Evolutionary conservation across 768 basidiomycete species (phyloP).

Genomic region (Leccinum aurantiacum): DNA sequence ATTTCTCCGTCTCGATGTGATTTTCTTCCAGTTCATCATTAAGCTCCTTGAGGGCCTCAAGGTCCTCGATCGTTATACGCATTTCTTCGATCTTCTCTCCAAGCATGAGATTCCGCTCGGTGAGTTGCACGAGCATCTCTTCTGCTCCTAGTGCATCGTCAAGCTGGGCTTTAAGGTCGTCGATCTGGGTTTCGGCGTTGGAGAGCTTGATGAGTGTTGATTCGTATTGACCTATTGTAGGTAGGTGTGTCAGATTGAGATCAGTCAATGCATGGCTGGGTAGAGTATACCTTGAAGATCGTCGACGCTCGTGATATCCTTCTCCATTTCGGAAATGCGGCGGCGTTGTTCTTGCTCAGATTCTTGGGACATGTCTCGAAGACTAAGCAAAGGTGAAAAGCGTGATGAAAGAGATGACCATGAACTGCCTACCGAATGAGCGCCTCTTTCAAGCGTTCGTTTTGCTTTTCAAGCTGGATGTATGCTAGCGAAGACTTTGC

Average conservation of each 20-base stretch:
- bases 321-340: conserved; percentile 86
- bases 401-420: not conserved
- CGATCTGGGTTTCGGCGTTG: conserved; percentile 89
- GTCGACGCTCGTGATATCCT: conserved; percentile 74
- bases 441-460: conserved; percentile 93
- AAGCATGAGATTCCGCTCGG: conserved; percentile 88
- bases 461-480: conserved; percentile 94
- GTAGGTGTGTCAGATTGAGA: conserved; percentile 6
- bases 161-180: conserved; percentile 90
- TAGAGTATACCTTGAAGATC: conserved; percentile 70
- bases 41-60: conserved; percentile 93
- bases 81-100: conserved; percentile 99
- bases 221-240: conserved; percentile 68
- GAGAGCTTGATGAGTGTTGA: conserved; percentile 74
- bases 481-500: conserved; percentile 63
- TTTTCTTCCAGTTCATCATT: conserved; percentile 98
- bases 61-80: conserved; percentile 92
- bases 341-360: conserved; percentile 81
- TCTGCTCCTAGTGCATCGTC: conserved; percentile 95
- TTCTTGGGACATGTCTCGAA: conserved; percentile 87
- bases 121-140: conserved; percentile 93
- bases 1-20: conserved; percentile 90
- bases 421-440: conserved; percentile 61
- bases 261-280: not conserved
- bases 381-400: conserved; percentile 39